A percentile compares a stretch with the other conserved stretches of the same genome.
Evolutionary conservation across 805 yeast species (phyloP).

Genomic region (Candida namnaoensis): DNA sequence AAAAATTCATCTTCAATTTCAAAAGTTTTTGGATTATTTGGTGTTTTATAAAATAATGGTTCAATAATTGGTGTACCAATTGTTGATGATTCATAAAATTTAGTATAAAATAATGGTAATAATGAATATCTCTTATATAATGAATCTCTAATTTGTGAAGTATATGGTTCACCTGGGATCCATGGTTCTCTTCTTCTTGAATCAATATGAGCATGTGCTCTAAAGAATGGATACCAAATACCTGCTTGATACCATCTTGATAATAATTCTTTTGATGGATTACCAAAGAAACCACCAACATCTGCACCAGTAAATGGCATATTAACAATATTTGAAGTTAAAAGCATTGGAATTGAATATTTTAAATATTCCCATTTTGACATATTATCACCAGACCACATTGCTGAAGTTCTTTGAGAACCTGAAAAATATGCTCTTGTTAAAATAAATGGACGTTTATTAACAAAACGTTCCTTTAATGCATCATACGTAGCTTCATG

Average conservation of each 20-base stretch:
- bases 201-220: slow-evolving; percentile 96
- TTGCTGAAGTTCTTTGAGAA: slow-evolving; percentile 83
- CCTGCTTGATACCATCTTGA: slow-evolving; percentile 96
- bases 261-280: slow-evolving; percentile 74
- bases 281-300: slow-evolving; percentile 93
- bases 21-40: slow-evolving; percentile 37
- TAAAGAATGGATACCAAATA: slow-evolving; percentile 90
- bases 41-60: slow-evolving; percentile 55
- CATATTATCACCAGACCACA: slow-evolving; percentile 98
- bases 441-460: slow-evolving; percentile 74
- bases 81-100: slow-evolving; percentile 54
- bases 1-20: slow-evolving; percentile 78
- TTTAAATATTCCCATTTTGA: slow-evolving; percentile 85
- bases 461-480: slow-evolving; percentile 38
- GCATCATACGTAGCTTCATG: slow-evolving; percentile 77
- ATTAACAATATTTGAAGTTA: slow-evolving; percentile 75
- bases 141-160: slow-evolving; percentile 58
- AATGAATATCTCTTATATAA: slow-evolving; percentile 65
- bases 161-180: slow-evolving; percentile 69
- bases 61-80: slow-evolving; percentile 63
- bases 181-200: slow-evolving; percentile 90
- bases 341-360: slow-evolving; percentile 78
- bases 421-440: slow-evolving; percentile 88
- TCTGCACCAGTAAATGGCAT: slow-evolving; percentile 95
- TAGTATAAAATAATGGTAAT: slow-evolving; percentile 74